Conservation (phyloP, 2,329 filamentous ascomycete genomes). For the Thyridium curvatum region DNA sequence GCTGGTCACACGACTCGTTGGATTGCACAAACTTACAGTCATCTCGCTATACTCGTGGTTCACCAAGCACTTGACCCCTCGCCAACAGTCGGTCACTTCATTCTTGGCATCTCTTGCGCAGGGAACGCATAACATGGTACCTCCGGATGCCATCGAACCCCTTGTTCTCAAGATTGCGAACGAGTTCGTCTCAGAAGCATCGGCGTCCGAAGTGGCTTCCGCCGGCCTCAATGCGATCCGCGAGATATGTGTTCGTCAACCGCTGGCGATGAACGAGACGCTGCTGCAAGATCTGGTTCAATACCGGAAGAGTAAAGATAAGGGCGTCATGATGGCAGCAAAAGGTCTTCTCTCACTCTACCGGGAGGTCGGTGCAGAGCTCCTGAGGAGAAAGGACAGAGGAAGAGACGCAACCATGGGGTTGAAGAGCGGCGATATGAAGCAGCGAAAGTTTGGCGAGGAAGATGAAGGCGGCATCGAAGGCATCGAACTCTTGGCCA, state of each 20-base stretch:
- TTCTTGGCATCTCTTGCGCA: conserved; percentile 91
- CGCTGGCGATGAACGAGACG: conserved; percentile 92
- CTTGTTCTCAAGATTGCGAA: conserved; percentile 94
- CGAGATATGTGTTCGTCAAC: conserved; percentile 87
- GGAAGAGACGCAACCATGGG: conserved; percentile 87
- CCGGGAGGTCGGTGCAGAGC: conserved; percentile 81
- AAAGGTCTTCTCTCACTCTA: conserved; percentile 88
- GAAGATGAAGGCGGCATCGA: conserved; percentile 77
- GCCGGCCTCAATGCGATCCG: conserved; percentile 92
- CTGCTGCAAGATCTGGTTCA: conserved; percentile 93
- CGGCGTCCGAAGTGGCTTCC: conserved; percentile 82
- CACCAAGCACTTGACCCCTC: conserved; percentile 82
- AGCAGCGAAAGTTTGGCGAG: conserved; percentile 76
- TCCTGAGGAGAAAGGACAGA: conserved; percentile 83
- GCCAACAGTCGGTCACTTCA: conserved; percentile 84
- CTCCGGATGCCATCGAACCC: conserved; percentile 86
- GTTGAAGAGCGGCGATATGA: conserved; percentile 64
- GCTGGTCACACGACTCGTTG: conserved; percentile 83
- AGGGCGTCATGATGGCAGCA: conserved; percentile 98
- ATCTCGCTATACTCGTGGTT: conserved; percentile 95
- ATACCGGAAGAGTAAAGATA: conserved; percentile 96
- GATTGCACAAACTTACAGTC: conserved; percentile 85
- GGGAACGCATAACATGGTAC: conserved; percentile 83
- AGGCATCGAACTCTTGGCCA: conserved; percentile 82
- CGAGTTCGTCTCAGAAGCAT: conserved; percentile 94